Evolutionary conservation across 495 filamentous ascomycete species (phyloP).

Genomic region (Durotheca rogersii): DNA sequence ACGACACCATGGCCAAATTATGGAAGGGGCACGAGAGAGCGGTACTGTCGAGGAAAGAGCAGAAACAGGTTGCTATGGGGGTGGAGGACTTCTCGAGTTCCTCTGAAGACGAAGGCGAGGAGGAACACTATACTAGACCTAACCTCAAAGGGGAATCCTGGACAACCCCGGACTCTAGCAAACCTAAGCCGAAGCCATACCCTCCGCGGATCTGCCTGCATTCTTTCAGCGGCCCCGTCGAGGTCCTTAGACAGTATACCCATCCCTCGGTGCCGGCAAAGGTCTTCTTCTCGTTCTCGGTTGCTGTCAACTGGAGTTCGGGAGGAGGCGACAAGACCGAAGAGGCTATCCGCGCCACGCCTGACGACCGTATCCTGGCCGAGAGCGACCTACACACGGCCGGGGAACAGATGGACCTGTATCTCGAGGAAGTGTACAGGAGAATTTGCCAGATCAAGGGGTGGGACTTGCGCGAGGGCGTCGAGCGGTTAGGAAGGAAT

Average conservation of each 20-base stretch:
- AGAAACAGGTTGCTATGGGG: conserved; percentile 43
- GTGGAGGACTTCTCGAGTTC: conserved; percentile 51
- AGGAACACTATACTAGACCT: conserved; percentile 24
- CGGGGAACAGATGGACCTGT: conserved; percentile 76
- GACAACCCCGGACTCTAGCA: not conserved
- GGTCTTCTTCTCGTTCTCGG: conserved; percentile 88
- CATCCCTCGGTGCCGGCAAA: conserved; percentile 70
- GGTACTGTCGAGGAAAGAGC: conserved; percentile 63
- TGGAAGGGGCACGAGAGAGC: conserved; percentile 84
- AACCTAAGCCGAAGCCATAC: conserved; percentile 55
- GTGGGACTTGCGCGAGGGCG: conserved; percentile 73
- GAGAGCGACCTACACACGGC: conserved; percentile 92
- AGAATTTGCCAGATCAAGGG: conserved; percentile 74
- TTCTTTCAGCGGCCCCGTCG: conserved; percentile 81
- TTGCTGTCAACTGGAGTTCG: conserved; percentile 71
- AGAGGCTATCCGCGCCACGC: conserved; percentile 69
- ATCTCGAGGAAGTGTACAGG: conserved; percentile 70
- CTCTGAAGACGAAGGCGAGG: conserved; percentile 42
- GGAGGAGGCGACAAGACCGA: conserved; percentile 50
- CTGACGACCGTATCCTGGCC: conserved; percentile 74
- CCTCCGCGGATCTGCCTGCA: conserved; percentile 92
- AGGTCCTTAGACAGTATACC: conserved; percentile 76
- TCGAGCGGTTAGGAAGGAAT: conserved; percentile 68
- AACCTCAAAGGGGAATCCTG: conserved; percentile 16
- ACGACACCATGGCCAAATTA: conserved; percentile 68